Evolutionary conservation across 371 early-diverging fungal genomes (phyloP), one percentile per base, ranked within the genome.

Genomic region (Syncephalastrum contaminatum): DNA sequence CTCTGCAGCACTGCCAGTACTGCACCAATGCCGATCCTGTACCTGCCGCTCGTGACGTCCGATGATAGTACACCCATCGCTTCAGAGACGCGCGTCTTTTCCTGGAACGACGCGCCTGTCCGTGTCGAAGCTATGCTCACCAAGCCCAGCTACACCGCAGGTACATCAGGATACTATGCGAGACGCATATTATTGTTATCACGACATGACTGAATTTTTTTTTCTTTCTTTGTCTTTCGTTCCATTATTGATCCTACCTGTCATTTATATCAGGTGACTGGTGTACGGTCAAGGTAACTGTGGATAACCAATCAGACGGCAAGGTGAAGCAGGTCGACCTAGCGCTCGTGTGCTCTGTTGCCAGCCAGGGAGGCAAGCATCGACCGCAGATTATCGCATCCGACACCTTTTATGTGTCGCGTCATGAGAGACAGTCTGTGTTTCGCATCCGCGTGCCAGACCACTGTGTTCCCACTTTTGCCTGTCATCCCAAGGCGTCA

Each of bases 131-230:
- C 67, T 15, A 67, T 69, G 43, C 27, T 73, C 19, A 63, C 67
- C n/a, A 67, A 71, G 41, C 62, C 77, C 1, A 61, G 67, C 14
- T 70, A 73, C 54, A 71, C 69, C 36, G 73, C 77, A 54, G 77
- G 75, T 75, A 67, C 58, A 19, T 21, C 27, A 43, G 10, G 36
- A 3, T 10, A 30, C 36, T 8, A 8, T 30, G 46, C 14, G 27
- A 19, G 21, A 27, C n/a, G 22, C 27, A 45, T 14, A 18, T 47
- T n/a, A 18, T 19, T 27, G 16, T 30, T 8, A 10, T 12, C 36
- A 12, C 0, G 36, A 5, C 36, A 30, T 30, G 36, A 8, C 36
- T 30, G 7, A 30, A 30, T 10, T 12, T 30, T 30, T 8, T 30
- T 30, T 12, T 30, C 12, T 30, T 12, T 8, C 36, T 10, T n/a